Evolutionary conservation across 2,329 filamentous ascomycete species (phyloP), one percentile per base, ranked within the genome.

Genomic region (Capronia americana): DNA sequence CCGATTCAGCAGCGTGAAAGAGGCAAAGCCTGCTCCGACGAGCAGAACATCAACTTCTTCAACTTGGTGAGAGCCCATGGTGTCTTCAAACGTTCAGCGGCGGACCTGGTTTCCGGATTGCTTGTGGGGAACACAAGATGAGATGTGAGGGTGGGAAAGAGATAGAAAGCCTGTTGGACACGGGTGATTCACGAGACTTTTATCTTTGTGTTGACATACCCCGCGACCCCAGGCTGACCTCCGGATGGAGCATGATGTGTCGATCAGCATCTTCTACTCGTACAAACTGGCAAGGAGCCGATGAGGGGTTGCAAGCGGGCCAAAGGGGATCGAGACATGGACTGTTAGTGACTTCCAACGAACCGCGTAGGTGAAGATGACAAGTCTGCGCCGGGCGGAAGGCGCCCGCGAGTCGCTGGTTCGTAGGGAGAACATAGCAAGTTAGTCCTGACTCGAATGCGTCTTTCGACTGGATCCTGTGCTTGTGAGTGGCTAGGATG

Each of bases 1-100:
- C 69, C 65, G 66, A 32, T 71, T 82, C 38, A 86, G 79, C 75
- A 82, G 81, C 58, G 83, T 85, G 34, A 84, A 75, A n/a, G 83
- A 83, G 34, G 81, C 69, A 58, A 75, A 74, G 7, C 75, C 75
- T 20, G 75, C 75, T 57, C 75, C 75, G 4, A 76, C 72, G 58
- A 72, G 68, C 51, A 75, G 66, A n/a, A 71, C 59, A 57, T 64
- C 65, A 20, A 64, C 50, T 48, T 68, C 32, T 17, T 68, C 66
- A 20, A 64, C 63, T 46, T 69, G 62, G 32, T 66, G 63, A 17
- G 65, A 65, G 10, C 67, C 67, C 69, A 70, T 70, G 7, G 23
- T 54, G 38, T 46, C 26, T 32, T 51, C 26, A 32, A 26, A 23
- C 6, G 12, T 14, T 28, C 44, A 11, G n/a, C 48, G 32, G 20